These are phyloP conservation scores for Amoeboaphelidium protococcarum DNA, from an alignment of 371 early-diverging fungal genomes.

Conservation along the genomic window DNA sequence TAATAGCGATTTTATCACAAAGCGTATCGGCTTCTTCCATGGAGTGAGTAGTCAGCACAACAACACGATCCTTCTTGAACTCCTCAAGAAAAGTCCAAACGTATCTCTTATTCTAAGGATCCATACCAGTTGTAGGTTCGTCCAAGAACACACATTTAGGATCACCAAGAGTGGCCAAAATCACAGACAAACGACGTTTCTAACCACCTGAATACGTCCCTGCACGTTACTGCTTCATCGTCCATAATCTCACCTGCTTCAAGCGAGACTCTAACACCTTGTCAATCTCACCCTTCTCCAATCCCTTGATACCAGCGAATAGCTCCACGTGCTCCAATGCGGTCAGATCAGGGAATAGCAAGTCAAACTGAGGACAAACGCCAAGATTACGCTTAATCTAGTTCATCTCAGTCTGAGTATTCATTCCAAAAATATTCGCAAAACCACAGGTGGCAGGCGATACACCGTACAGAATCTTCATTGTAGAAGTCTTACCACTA, in stretches of 20 bases:
- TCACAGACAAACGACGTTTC: constrained; percentile 29
- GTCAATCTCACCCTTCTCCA: constrained; percentile 5
- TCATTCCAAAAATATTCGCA: constrained; percentile 4
- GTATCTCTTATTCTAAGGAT: neutral
- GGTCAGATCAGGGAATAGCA: constrained; percentile 18
- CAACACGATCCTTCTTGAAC: constrained; percentile 1
- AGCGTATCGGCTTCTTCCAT: constrained; percentile 15
- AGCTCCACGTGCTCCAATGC: constrained; percentile 17
- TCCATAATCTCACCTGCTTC: constrained; percentile 11
- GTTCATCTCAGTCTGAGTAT: neutral
- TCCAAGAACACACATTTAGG: constrained; percentile 29
- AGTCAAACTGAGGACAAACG: constrained; percentile 23
- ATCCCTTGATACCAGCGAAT: constrained; percentile 14
- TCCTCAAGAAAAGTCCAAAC: constrained; percentile 2
- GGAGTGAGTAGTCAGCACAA: constrained; percentile 9
- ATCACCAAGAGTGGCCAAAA: constrained; percentile 24
- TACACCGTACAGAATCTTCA: constrained; percentile 10
- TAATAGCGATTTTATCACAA: constrained; percentile 19
- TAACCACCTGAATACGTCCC: constrained; percentile 26
- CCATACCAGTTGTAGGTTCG: constrained; percentile 23
- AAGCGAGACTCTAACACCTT: constrained; percentile 8
- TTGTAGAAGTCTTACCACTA: constrained; percentile 17
- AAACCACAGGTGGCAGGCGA: constrained; percentile 6
- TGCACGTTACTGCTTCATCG: constrained; percentile 8
- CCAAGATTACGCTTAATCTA: constrained; percentile 9